Evolutionary conservation across 306 rosid species (phyloP).

Genomic region (Glycine tomentella): DNA sequence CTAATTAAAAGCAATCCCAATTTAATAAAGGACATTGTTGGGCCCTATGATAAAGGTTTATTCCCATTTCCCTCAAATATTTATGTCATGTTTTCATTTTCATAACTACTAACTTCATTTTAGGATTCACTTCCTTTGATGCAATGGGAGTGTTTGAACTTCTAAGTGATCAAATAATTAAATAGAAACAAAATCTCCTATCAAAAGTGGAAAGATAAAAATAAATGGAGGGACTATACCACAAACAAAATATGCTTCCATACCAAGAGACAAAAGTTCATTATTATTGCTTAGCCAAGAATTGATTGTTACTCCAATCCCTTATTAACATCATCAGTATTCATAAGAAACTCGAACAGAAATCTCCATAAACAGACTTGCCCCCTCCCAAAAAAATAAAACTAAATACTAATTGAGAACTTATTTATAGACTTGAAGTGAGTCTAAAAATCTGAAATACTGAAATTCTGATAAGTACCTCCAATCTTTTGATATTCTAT

Average conservation of each 20-base stretch:
- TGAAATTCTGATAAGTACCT: constrained; percentile 53
- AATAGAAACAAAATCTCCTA: neutral
- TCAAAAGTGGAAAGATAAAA: neutral
- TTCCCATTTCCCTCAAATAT: no score
- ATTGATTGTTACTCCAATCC: constrained; percentile 10
- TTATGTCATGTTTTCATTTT: no score
- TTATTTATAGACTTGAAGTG: constrained; percentile 20
- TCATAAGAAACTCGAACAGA: constrained; percentile 27
- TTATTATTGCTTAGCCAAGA: constrained; percentile 9
- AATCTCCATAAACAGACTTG: neutral
- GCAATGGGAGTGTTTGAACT: neutral
- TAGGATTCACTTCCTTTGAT: no score
- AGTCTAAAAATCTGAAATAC: constrained; percentile 18
- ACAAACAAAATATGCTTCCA: neutral
- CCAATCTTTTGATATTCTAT: constrained; percentile 92
- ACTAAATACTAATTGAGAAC: neutral
- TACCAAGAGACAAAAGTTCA: constrained; percentile 1
- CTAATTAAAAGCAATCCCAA: no score
- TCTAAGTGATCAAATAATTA: neutral
- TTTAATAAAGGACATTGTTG: no score
- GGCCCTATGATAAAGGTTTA: no score
- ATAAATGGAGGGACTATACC: neutral
- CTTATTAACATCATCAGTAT: neutral
- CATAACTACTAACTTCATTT: no score
- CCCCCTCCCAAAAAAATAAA: neutral